Evolutionary conservation across 345 rosid genomes (phyloP).

Genomic region (Anastatica hierochuntica): DNA sequence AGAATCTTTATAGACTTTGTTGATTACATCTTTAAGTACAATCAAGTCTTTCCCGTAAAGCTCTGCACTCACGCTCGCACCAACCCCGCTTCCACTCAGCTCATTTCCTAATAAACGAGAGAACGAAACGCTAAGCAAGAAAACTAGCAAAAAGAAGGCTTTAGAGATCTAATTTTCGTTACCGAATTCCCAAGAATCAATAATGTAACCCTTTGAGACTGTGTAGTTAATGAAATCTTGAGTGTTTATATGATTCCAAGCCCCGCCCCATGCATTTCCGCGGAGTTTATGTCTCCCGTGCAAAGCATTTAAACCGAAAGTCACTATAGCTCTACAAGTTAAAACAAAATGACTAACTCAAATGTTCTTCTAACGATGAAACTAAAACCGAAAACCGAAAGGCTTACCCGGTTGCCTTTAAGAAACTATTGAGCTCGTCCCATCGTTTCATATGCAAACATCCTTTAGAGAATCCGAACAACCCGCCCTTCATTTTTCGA

Average conservation of each 20-base stretch:
- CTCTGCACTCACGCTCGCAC: conserved; percentile 66
- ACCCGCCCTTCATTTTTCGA: conserved; percentile 40
- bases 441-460: conserved; percentile 87
- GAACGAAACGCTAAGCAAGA: background rate
- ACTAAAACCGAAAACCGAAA: background rate
- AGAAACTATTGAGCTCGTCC: conserved; percentile 69
- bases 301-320: conserved; percentile 89
- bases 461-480: conserved; percentile 90
- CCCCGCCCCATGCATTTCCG: conserved; percentile 61
- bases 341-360: conserved; percentile 4
- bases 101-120: conserved; percentile 68
- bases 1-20: conserved; percentile 45
- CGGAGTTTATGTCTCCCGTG: conserved; percentile 61
- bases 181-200: conserved; percentile 99
- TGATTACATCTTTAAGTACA: conserved; percentile 43
- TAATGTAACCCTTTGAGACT: conserved; percentile 53
- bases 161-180: background rate
- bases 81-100: conserved; percentile 73
- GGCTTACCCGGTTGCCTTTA: conserved; percentile 56
- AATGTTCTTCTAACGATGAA: conserved; percentile 1
- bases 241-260: conserved; percentile 75
- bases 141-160: background rate
- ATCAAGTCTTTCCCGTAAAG: conserved; percentile 75
- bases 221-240: conserved; percentile 70
- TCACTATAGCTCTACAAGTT: conserved; percentile 51